A percentile compares a stretch with the other conserved stretches of the same genome.
Evolutionary conservation across 768 basidiomycete genomes (phyloP).

Genomic region (Tylopilus vinaceipallidus): DNA sequence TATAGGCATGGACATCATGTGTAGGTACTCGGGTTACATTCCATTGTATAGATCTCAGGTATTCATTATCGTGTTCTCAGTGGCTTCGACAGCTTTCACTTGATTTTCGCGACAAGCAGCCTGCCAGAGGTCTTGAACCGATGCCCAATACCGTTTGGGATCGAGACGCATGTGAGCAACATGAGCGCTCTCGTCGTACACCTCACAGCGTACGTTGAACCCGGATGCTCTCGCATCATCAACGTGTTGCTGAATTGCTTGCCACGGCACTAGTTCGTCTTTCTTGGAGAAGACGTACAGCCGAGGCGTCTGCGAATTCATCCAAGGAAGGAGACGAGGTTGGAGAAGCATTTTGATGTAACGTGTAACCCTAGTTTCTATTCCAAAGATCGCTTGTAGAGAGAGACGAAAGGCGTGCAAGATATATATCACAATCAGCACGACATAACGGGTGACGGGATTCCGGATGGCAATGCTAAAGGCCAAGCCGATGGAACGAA

Average conservation of each 20-base stretch:
- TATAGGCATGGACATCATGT: not conserved
- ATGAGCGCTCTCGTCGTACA: constrained; percentile 35
- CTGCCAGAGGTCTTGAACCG: constrained; percentile 23
- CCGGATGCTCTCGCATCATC: constrained; percentile 24
- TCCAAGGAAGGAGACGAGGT: constrained; percentile 33
- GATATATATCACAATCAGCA: constrained; percentile 14
- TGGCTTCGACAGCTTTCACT: not conserved
- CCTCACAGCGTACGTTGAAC: constrained; percentile 25
- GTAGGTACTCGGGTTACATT: not conserved
- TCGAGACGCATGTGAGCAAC: constrained; percentile 34
- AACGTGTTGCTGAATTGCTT: constrained; percentile 26
- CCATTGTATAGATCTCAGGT: not conserved
- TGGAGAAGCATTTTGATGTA: constrained; percentile 15
- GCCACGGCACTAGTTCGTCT: constrained; percentile 31
- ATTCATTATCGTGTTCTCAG: not conserved
- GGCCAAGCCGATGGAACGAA: constrained; percentile 21
- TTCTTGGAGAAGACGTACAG: constrained; percentile 36
- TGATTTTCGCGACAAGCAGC: constrained; percentile 7
- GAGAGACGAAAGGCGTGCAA: constrained; percentile 11
- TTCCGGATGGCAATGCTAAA: constrained; percentile 23
- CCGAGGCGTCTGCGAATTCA: constrained; percentile 28
- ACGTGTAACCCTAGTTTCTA: constrained; percentile 6
- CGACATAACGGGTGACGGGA: constrained; percentile 14
- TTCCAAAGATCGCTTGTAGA: constrained; percentile 15
- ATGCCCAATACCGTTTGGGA: constrained; percentile 29